A percentile compares a stretch with the other conserved stretches of the same genome.
phyloP scores from a whole-genome alignment of 164 flowering plant genomes.

The Aristolochia fimbriata region DNA sequence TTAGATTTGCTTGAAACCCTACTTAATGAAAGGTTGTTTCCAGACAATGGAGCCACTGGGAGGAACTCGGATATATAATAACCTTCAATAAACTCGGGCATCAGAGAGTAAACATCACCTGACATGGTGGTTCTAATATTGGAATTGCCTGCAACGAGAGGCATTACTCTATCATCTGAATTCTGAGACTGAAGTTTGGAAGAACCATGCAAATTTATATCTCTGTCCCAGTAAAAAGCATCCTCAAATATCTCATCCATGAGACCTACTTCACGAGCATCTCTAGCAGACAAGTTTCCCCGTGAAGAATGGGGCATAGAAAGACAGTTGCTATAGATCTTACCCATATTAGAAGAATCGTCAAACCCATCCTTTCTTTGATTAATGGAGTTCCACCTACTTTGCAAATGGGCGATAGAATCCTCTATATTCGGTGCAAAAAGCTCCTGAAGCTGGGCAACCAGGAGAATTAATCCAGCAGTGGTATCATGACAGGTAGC shows the following conservation, averaged over 20 bases:
- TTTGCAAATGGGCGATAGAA: constrained; percentile 70
- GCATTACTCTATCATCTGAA: constrained; percentile 21
- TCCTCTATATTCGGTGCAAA: constrained; percentile 91
- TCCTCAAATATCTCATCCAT: constrained; percentile 88
- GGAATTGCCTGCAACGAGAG: constrained; percentile 18
- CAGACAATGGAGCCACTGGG: constrained; percentile 37
- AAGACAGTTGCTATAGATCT: constrained; percentile 10
- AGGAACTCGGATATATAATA: constrained; percentile 54
- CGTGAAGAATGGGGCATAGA: constrained; percentile 18
- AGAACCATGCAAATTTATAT: constrained; percentile 17
- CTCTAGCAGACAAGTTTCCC: constrained; percentile 15
- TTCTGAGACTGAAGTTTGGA: constrained; percentile 15
- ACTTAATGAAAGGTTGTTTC: constrained; percentile 13
- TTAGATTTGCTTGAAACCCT: constrained; percentile 14
- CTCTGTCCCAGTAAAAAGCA: constrained; percentile 46
- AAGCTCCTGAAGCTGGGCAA: constrained; percentile 73
- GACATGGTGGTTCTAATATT: constrained; percentile 9
- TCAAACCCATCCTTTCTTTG: constrained; percentile 22
- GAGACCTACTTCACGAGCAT: constrained; percentile 28
- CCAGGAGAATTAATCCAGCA: constrained; percentile 52
- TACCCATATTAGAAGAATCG: constrained; percentile 15
- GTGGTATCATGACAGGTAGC: constrained; percentile 84
- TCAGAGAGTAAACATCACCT: constrained; percentile 13
- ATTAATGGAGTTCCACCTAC: constrained; percentile 69
- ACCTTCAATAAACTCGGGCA: constrained; percentile 65